Evolutionary conservation across 2,329 filamentous ascomycete genomes (phyloP).

Genomic region (Aspergillus piperis): DNA sequence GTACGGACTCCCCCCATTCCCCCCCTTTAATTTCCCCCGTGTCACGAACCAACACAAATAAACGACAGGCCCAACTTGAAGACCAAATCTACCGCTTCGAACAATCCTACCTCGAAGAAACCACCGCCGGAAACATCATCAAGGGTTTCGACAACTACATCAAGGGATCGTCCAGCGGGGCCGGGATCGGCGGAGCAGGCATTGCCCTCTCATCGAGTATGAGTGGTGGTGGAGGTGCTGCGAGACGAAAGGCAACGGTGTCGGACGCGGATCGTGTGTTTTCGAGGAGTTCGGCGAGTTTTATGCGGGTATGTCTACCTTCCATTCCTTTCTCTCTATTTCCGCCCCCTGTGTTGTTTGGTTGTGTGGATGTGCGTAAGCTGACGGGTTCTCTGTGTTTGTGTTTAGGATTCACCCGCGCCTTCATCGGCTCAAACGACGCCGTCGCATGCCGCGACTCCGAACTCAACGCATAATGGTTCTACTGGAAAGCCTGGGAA

Average conservation of each 20-base stretch:
- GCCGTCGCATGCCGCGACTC: slow-evolving; percentile 49
- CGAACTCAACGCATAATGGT: slow-evolving; percentile 40
- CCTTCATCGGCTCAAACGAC: slow-evolving; percentile 50
- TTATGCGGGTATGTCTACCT: slow-evolving; percentile 41
- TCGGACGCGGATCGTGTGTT: slow-evolving; percentile 51
- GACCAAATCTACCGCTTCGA: slow-evolving; percentile 83
- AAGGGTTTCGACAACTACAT: slow-evolving; percentile 98
- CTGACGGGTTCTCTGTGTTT: slow-evolving; percentile 3
- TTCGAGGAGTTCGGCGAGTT: slow-evolving; percentile 51
- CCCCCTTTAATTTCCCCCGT: not conserved
- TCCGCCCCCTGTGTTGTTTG: not conserved
- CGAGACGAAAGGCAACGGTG: slow-evolving; percentile 48
- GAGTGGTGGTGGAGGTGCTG: slow-evolving; percentile 23
- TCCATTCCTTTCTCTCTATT: not conserved
- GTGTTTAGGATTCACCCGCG: slow-evolving; percentile 43
- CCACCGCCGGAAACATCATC: slow-evolving; percentile 87
- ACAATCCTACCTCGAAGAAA: slow-evolving; percentile 85
- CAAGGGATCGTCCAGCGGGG: slow-evolving; percentile 71
- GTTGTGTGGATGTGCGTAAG: not conserved
- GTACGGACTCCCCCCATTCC: slow-evolving; percentile 39
- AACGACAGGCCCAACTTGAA: slow-evolving; percentile 61
- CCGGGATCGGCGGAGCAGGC: slow-evolving; percentile 32
- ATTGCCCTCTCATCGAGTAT: slow-evolving; percentile 33
- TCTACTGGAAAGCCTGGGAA: slow-evolving; percentile 32
- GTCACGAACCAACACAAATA: no score